Base-by-base conservation (phyloP, 106 monocot genomes). In the Allium cepa region DNA sequence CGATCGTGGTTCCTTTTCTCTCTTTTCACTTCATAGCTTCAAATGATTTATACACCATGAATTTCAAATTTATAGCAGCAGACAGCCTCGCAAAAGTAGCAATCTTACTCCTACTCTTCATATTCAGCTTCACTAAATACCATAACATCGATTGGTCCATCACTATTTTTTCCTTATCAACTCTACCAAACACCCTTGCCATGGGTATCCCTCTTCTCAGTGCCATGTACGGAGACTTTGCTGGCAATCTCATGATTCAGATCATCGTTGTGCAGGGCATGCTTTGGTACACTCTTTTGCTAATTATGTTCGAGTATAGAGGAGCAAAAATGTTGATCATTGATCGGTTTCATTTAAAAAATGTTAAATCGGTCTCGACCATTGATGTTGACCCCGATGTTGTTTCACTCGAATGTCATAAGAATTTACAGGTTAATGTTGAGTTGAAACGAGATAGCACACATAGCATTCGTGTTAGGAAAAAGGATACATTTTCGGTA, bases 1-100 rank as follows among this genome's bases (percentile, higher is more conserved):
- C 79, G 49, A 82, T 86, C 76, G 82, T 82, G 46, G 87, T 87
- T 7, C 87, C 87, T 0, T 75, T 87, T 48, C 87, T 87, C 47
- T 84, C 83, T 16, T 84, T 87, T 78, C 83, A 81, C 71, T 84
- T 87, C 78, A 84, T 88, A 78, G 81, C 84, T 63, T 76, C 75
- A 27, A 88, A 88, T 79, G 15, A 88, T 71, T 79, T 79, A 5
- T 88, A 84, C 78, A 36, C 78, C 50, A 88, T 88, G 88, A 81
- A 84, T 73, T 46, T 88, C 76, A 81, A 84, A 47, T 88, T 88
- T 59, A 28, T 88, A 67, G 73, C 76, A 47, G 83, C 87, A 18
- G 87, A 87, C 71, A 75, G 83, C 17, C 75, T 87, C 47, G 74
- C 83, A 69, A 87, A 88, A 64, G 58, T 84, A 52, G 55, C 79